Percentiles rank a stretch among this genome's conserved stretches.
These are phyloP conservation scores for Magnolia changhungtana DNA, from an alignment of 164 flowering plant genomes.

Conservation along the genomic window DNA sequence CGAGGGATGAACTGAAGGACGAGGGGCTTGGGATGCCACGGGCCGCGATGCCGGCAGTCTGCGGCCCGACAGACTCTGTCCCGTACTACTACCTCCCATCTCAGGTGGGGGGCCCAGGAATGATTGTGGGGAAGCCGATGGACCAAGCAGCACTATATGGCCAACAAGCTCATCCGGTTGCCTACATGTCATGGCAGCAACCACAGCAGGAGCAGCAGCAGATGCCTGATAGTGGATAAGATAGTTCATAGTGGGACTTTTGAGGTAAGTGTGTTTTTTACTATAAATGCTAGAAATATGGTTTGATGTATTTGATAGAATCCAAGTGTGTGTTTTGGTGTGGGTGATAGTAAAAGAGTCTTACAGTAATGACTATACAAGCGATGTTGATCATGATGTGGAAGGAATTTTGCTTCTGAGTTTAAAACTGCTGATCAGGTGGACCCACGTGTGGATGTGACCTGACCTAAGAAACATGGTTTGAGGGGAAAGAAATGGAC, in stretches of 20 bases:
- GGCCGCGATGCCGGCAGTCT: conserved; percentile 15
- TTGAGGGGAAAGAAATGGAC: no score
- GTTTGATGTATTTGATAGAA: not conserved
- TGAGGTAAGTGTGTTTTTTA: not conserved
- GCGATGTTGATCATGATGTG: not conserved
- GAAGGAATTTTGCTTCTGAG: not conserved
- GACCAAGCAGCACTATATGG: conserved; percentile 16
- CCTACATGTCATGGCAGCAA: conserved; percentile 22
- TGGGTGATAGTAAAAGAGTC: not conserved
- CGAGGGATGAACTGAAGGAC: conserved; percentile 23
- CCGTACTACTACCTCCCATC: conserved; percentile 13
- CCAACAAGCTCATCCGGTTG: conserved; percentile 9
- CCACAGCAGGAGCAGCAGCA: conserved; percentile 10
- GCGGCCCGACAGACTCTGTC: conserved; percentile 14
- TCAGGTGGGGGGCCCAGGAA: conserved; percentile 9
- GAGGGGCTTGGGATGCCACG: conserved; percentile 20
- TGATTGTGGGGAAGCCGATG: conserved; percentile 17
- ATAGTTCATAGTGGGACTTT: not conserved
- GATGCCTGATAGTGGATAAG: conserved; percentile 11
- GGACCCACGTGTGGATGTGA: no score
- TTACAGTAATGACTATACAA: no score
- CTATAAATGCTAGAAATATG: not conserved
- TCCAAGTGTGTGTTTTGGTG: not conserved
- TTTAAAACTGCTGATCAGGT: no score
- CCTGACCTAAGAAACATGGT: no score